phyloP scores from a whole-genome alignment of 495 filamentous ascomycete species.

The Chaetomium fimeti region DNA sequence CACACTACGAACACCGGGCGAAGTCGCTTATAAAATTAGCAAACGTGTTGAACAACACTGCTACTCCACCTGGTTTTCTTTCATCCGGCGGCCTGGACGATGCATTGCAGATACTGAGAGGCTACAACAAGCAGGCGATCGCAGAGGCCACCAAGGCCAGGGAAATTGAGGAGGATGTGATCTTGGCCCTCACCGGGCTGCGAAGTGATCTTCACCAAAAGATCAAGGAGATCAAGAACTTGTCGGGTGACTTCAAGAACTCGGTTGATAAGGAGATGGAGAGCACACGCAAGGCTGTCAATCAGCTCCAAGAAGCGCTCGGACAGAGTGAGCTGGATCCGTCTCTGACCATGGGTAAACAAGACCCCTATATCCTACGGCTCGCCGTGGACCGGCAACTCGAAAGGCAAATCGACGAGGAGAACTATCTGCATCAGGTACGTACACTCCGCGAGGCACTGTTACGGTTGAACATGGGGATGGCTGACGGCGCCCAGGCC shows the following conservation, averaged over 20 bases:
- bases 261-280: constrained; percentile 79
- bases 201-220: constrained; percentile 88
- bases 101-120: constrained; percentile 73
- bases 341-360: constrained; percentile 71
- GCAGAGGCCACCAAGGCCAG: constrained; percentile 81
- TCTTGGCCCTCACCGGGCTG: constrained; percentile 79
- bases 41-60: constrained; percentile 78
- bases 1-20: constrained; percentile 80
- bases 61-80: constrained; percentile 68
- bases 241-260: constrained; percentile 94
- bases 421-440: constrained; percentile 94
- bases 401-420: constrained; percentile 90
- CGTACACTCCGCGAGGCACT: not conserved
- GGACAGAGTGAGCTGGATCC: constrained; percentile 74
- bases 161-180: constrained; percentile 87
- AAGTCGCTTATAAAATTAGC: constrained; percentile 82
- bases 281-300: constrained; percentile 65
- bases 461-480: constrained; percentile 20
- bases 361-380: constrained; percentile 84
- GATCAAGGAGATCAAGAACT: constrained; percentile 93
- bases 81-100: constrained; percentile 79
- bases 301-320: constrained; percentile 75
- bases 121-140: constrained; percentile 80
- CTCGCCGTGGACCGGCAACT: constrained; percentile 83
- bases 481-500: constrained; percentile 54